A percentile compares a stretch with the other conserved stretches of the same genome.
Conservation (phyloP, 2,329 filamentous ascomycete genomes). For the Exophiala sp. region DNA sequence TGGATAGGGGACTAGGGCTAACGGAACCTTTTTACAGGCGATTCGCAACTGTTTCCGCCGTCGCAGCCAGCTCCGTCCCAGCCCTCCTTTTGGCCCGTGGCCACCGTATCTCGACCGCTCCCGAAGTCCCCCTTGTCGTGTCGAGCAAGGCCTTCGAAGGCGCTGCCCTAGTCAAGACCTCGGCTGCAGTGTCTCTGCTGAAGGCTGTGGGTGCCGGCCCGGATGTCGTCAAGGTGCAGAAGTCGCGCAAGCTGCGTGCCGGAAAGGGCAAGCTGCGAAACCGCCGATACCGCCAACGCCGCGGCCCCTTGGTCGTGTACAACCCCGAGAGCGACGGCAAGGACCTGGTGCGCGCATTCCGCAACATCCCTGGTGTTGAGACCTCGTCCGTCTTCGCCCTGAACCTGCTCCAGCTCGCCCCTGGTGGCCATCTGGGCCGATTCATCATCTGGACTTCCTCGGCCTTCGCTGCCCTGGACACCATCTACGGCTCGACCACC, state of each 20-base stretch:
- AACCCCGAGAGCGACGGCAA: slow-evolving; percentile 92
- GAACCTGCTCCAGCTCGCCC: slow-evolving; percentile 98
- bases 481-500: slow-evolving; percentile 92
- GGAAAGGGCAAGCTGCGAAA: slow-evolving; percentile 99
- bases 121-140: slow-evolving; percentile 95
- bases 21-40: slow-evolving; percentile 52
- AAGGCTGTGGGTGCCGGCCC: slow-evolving; percentile 83
- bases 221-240: slow-evolving; percentile 92
- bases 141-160: slow-evolving; percentile 82
- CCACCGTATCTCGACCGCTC: slow-evolving; percentile 85
- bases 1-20: neutral
- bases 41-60: slow-evolving; percentile 93
- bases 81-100: slow-evolving; percentile 94
- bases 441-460: slow-evolving; percentile 99
- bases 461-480: slow-evolving; percentile 93
- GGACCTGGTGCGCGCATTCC: slow-evolving; percentile 88
- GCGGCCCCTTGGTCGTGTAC: slow-evolving; percentile 96
- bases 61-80: slow-evolving; percentile 91
- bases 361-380: slow-evolving; percentile 98
- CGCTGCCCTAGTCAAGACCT: slow-evolving; percentile 78
- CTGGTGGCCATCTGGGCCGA: slow-evolving; percentile 95
- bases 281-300: slow-evolving; percentile 94
- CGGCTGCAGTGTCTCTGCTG: slow-evolving; percentile 77
- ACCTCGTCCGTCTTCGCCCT: slow-evolving; percentile 87
- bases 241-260: slow-evolving; percentile 91